Evolutionary conservation across 208 protist species (phyloP).

Genomic region (Trypanosoma conorhini): DNA sequence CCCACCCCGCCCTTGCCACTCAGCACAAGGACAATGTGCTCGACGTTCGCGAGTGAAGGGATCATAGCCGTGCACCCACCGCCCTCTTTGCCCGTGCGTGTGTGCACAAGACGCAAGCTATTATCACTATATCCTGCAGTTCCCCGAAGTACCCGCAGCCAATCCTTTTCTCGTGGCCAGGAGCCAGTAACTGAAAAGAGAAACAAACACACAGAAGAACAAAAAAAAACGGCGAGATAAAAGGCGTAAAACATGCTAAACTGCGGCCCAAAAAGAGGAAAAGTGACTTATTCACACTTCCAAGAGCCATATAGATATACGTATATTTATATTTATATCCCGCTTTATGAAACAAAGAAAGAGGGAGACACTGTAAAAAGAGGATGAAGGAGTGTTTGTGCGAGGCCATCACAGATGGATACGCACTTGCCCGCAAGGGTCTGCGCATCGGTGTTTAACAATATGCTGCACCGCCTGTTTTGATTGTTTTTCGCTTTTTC

Average conservation of each 20-base stretch:
- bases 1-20: slow-evolving; percentile 99
- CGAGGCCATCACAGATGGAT: not conserved
- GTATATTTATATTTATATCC: no score
- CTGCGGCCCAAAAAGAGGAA: not conserved
- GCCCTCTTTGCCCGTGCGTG: not conserved
- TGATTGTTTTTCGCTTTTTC: no score
- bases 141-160: not conserved
- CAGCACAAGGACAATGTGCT: slow-evolving; percentile 98
- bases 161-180: not conserved
- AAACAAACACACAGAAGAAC: no score
- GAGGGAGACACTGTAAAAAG: not conserved
- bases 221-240: not conserved
- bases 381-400: not conserved
- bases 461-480: not conserved
- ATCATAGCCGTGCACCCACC: not conserved
- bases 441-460: not conserved
- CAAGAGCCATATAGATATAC: not conserved
- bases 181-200: no score
- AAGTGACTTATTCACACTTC: not conserved
- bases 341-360: not conserved
- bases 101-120: no score
- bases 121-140: not conserved
- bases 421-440: not conserved
- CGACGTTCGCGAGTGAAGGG: slow-evolving; percentile 62
- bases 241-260: not conserved